Conservation (phyloP, 2,329 filamentous ascomycete species). For the Parastagonospora nodorum region DNA sequence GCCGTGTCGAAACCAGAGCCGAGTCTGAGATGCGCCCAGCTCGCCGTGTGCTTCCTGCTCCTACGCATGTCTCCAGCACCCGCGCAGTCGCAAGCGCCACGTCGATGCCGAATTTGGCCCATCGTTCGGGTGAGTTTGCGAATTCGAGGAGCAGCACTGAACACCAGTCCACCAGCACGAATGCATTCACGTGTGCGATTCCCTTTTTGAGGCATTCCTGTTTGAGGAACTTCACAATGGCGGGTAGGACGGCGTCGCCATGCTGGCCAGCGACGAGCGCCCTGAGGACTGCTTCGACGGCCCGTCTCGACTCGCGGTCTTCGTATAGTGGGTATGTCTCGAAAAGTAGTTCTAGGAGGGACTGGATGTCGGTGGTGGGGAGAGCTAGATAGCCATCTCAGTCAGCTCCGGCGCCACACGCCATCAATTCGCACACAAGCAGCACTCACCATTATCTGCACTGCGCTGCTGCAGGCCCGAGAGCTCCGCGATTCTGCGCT, state of each 20-base stretch:
- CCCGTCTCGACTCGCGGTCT: constrained; percentile 82
- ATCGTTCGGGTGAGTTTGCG: constrained; percentile 62
- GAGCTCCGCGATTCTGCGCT: constrained; percentile 53
- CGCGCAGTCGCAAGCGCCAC: constrained; percentile 72
- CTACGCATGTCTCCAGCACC: constrained; percentile 77
- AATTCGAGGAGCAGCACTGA: constrained; percentile 77
- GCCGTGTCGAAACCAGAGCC: constrained; percentile 76
- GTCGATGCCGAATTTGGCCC: constrained; percentile 68
- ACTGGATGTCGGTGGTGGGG: constrained; percentile 50
- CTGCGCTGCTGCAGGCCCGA: constrained; percentile 51
- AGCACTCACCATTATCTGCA: constrained; percentile 49
- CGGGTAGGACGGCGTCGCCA: constrained; percentile 61
- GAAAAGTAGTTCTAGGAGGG: constrained; percentile 75
- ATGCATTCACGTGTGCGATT: constrained; percentile 79
- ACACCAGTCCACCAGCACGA: constrained; percentile 91
- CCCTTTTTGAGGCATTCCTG: constrained; percentile 75
- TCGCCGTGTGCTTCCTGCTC: constrained; percentile 40
- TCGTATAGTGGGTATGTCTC: constrained; percentile 85
- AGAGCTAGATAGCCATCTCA: constrained; percentile 42
- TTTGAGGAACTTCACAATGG: constrained; percentile 70
- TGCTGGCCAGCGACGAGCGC: constrained; percentile 67
- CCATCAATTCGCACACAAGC: neutral
- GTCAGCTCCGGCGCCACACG: constrained; percentile 13
- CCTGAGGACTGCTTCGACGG: constrained; percentile 79
- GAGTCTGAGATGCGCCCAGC: constrained; percentile 68